Evolutionary conservation across 371 early-diverging fungal species (phyloP).

Genomic region (Circinella umbellata): DNA sequence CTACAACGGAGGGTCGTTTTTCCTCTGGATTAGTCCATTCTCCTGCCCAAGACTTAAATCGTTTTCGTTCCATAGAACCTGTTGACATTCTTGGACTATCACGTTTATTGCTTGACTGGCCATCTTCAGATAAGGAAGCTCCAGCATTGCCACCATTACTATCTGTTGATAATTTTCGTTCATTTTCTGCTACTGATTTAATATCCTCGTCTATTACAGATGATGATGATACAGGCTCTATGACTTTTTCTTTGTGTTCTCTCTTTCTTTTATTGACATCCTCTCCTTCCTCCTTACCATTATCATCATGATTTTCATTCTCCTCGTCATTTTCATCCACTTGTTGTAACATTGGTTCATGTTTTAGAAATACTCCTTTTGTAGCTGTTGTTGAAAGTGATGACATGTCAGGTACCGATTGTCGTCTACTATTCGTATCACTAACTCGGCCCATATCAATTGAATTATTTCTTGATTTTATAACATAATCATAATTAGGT

Average conservation of each 20-base stretch:
- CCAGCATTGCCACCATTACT: neutral
- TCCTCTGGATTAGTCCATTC: slow-evolving; percentile 4
- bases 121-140: neutral
- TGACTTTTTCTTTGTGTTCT: neutral
- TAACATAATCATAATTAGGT: slow-evolving; percentile 5
- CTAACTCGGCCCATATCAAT: slow-evolving; percentile 1
- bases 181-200: neutral
- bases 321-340: neutral
- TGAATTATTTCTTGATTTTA: slow-evolving; percentile 22
- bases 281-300: neutral
- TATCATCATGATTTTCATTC: neutral
- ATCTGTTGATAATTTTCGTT: neutral
- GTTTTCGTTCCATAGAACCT: slow-evolving; percentile 18
- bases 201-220: neutral
- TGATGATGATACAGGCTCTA: too few relatives aligned
- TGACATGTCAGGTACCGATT: slow-evolving; percentile 20
- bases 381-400: neutral
- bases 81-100: slow-evolving; percentile 14
- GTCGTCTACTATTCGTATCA: slow-evolving; percentile 6
- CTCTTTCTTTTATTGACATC: neutral
- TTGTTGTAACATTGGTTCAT: slow-evolving; percentile 1
- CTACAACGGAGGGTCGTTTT: neutral
- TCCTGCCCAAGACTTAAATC: slow-evolving; percentile 22
- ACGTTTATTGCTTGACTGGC: slow-evolving; percentile 8
- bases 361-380: neutral